Base-by-base conservation (phyloP, 129 eudicot genomes). In the Cynara cardunculus region DNA sequence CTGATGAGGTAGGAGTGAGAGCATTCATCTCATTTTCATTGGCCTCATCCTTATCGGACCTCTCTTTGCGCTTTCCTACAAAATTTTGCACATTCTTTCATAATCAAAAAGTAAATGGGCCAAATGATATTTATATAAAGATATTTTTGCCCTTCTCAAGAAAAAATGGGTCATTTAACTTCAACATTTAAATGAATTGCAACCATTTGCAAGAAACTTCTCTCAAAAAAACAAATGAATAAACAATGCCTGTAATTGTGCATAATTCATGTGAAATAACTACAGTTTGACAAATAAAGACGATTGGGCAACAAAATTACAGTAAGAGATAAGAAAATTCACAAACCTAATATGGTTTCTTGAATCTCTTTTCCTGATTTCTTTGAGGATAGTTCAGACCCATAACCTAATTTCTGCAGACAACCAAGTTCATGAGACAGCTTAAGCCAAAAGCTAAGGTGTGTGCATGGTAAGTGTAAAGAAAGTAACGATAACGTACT, bases 41-140 rank as follows among this genome's bases (percentile, higher is more conserved):
- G 0, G 74, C 72, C 25, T 84, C 79, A 27, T 71, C 96, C 61
- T 82, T 83, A 28, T 70, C 82, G 22, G 90, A 75, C 87, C 97
- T 86, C 77, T 87, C 96, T 79, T 87, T 91, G 66, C 98, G 90
- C 87, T 94, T 94, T 67, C 98, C 98, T 94, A 68, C 64, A 84
- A 82, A 30, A 14, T 10, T 7, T 25, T 25, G 18, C 78, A 75
- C 68, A 68, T 67, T 80, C 24, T 79, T 84, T 67, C 49, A 22
- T 22, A 7, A 78, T 72, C 25, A 53, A 26, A 70, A 8, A 72
- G n/a, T 24, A 56, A 14, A 16, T 28, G 12, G 31, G 46, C 5
- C 35, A 80, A 72, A 21, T 18, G 31, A 71, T 2, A 37, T 18
- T 18, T 16, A 46, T 28, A 7, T n/a, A 34, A 68, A 37, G 0